Evolutionary conservation across 192 early-diverging fungal genomes (phyloP).

Genomic region (Coemansia sp.): DNA sequence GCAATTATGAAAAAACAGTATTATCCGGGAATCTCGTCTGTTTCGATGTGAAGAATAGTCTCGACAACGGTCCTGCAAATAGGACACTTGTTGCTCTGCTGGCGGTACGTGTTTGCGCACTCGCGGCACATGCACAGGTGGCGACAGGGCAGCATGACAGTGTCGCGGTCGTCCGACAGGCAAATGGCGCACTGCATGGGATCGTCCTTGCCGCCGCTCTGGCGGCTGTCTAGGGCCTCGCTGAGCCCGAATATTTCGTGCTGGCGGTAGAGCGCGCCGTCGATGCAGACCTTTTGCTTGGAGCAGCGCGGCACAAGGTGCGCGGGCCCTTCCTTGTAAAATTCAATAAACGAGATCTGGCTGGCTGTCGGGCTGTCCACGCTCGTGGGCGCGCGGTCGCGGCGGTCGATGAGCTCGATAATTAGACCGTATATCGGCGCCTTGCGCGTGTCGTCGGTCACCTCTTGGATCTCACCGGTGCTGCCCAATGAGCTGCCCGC

Average conservation of each 20-base stretch:
- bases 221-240: conserved; percentile 21
- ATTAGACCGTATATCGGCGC: conserved; percentile 39
- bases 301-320: conserved; percentile 36
- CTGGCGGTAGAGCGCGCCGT: conserved; percentile 26
- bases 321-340: conserved; percentile 30
- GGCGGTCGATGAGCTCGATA: conserved; percentile 37
- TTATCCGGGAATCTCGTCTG: not conserved
- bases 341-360: conserved; percentile 48
- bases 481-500: not conserved
- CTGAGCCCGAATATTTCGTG: conserved; percentile 47
- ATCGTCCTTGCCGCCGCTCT: conserved; percentile 21
- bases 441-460: conserved; percentile 18
- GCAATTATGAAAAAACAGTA: too few species aligned
- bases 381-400: not conserved
- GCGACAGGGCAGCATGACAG: conserved; percentile 74
- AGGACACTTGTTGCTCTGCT: conserved; percentile 53
- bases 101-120: conserved; percentile 67
- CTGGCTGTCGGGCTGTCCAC: conserved; percentile 4
- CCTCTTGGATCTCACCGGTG: conserved; percentile 38
- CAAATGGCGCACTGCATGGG: conserved; percentile 75
- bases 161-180: conserved; percentile 68
- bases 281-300: conserved; percentile 44
- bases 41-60: conserved; percentile 36
- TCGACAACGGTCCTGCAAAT: conserved; percentile 48
- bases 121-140: conserved; percentile 77